phyloP scores from a whole-genome alignment of 129 eudicot genomes.

The Pseudognaphalium luteoalbum region DNA sequence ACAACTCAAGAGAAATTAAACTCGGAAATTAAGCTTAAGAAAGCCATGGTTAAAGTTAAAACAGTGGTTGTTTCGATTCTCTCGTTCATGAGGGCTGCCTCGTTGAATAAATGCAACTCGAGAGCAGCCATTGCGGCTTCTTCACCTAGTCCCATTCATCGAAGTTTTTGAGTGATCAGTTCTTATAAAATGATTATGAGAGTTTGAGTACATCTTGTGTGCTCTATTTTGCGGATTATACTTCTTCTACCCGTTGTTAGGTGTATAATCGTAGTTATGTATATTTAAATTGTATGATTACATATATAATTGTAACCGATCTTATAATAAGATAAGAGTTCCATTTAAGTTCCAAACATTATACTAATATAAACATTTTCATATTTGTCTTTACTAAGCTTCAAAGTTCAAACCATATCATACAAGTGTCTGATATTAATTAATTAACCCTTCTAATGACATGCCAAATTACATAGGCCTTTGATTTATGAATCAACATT shows the following conservation, averaged over 20 bases:
- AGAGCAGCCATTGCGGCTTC: conserved; percentile 47
- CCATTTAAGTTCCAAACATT: no score
- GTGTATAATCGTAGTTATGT: not conserved
- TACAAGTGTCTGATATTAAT: conserved; percentile 1
- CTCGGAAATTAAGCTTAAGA: conserved; percentile 42
- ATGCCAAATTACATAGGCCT: not conserved
- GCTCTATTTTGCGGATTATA: conserved; percentile 1
- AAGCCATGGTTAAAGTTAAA: conserved; percentile 45
- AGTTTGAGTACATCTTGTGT: not conserved
- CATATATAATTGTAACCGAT: not conserved
- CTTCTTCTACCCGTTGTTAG: not conserved
- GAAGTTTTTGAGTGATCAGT: conserved; percentile 33
- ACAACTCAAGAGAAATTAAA: conserved; percentile 28
- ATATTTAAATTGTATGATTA: not conserved
- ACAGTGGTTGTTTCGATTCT: conserved; percentile 49
- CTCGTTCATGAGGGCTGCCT: conserved; percentile 41
- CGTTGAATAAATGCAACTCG: conserved; percentile 51
- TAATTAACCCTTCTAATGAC: not conserved
- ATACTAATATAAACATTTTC: no score
- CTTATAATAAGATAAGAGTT: conserved; percentile 5
- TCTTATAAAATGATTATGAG: not conserved
- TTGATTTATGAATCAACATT: conserved; percentile 15
- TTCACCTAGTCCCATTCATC: conserved; percentile 36
- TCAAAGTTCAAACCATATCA: not conserved
- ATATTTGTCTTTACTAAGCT: not conserved